Evolutionary conservation across 305 asterid genomes (phyloP), one percentile per base, ranked within the genome.

Genomic region (Salvia sclarea): DNA sequence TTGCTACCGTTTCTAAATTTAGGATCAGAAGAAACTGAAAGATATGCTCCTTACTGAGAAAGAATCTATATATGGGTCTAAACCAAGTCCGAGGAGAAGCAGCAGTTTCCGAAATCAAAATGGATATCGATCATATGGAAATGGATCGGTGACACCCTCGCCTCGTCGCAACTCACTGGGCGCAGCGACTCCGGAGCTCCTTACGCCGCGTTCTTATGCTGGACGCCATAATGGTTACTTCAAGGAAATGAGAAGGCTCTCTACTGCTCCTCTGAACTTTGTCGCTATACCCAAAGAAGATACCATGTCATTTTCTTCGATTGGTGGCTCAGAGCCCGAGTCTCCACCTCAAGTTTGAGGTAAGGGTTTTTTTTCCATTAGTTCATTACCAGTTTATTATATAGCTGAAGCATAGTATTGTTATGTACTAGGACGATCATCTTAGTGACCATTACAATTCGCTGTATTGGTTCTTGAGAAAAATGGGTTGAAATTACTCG

Each of bases 21-120:
- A 93, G 98, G 97, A 88, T 69, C 92, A 91, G 66, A 93, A 90
- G 90, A 93, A 93, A 78, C 84, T 91, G 35, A 92, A 87, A 45
- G 96, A 91, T 71, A 74, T 93, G 84, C 82, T 91, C 31, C 88
- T 88, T 33, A 76, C 95, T 10, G 97, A 93, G 85, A 93, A 87
- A 80, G 98, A 93, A 81, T 72, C 91, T 50, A 82, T 80, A 7
- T 87, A 84, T 54, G 98, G 98, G 64, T 91, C 98, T 18, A 93
- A 86, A 78, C 98, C 97, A 33, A 90, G 92, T 69, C 98, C 98
- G 0, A 83, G 90, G 84, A 84, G 93, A 81, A 87, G 76, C 77
- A 86, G 8, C 81, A 88, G 96, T 86, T 83, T 86, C 68, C 79
- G 87, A 77, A 80, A 66, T 73, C 61, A 74, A 16, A 90, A 81